Evolutionary conservation across 164 flowering plant genomes (phyloP).

Genomic region (Dillenia turbinata): DNA sequence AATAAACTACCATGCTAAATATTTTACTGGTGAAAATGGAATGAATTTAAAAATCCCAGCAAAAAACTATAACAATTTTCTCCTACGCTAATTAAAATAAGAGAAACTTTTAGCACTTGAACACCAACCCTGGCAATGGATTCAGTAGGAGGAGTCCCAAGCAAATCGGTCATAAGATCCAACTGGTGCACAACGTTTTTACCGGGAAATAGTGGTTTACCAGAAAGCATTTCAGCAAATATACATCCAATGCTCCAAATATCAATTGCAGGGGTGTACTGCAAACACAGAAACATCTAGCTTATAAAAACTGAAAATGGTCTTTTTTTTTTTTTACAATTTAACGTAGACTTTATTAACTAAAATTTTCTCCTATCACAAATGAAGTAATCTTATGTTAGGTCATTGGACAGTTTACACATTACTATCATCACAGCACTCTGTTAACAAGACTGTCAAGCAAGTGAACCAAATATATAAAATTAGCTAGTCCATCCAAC

Average conservation of each 20-base stretch:
- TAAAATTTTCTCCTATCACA: neutral
- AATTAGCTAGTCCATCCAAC: too few relatives aligned
- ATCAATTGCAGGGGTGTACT: slow-evolving; percentile 67
- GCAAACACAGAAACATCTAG: slow-evolving; percentile 6
- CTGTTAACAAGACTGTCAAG: too few relatives aligned
- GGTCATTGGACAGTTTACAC: too few relatives aligned
- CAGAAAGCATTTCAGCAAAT: slow-evolving; percentile 56
- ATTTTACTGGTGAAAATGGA: too few relatives aligned
- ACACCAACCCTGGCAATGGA: slow-evolving; percentile 46
- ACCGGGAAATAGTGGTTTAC: slow-evolving; percentile 60
- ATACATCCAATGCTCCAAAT: slow-evolving; percentile 71
- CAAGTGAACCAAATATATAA: too few relatives aligned
- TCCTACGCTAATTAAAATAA: neutral
- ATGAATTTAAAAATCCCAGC: too few relatives aligned
- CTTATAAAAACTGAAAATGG: neutral
- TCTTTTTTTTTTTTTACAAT: neutral
- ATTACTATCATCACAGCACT: too few relatives aligned
- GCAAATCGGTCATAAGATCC: slow-evolving; percentile 60
- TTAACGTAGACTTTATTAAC: neutral
- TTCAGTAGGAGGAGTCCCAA: slow-evolving; percentile 54
- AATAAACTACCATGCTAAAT: too few relatives aligned
- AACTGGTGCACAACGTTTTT: slow-evolving; percentile 58
- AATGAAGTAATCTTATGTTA: neutral
- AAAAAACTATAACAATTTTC: too few relatives aligned
- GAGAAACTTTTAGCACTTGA: neutral